Conservation (phyloP, 2,329 filamentous ascomycete genomes). For the Colletotrichum limetticola region DNA sequence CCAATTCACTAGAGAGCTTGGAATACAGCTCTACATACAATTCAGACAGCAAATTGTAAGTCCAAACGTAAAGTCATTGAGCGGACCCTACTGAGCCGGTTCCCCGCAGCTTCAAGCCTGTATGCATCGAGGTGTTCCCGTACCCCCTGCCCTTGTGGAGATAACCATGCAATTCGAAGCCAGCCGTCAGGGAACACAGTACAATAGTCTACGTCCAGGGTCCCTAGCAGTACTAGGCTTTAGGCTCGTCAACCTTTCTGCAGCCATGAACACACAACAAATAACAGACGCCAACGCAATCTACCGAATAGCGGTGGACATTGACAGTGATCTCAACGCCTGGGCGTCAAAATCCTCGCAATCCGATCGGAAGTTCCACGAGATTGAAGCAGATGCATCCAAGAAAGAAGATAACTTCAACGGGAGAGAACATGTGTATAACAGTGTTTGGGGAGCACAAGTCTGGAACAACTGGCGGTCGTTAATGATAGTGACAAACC, state of each 20-base stretch:
- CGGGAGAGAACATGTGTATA: conserved; percentile 34
- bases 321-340: background rate
- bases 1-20: conserved; percentile 38
- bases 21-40: conserved; percentile 39
- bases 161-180: conserved; percentile 14
- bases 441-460: conserved; percentile 33
- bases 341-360: background rate
- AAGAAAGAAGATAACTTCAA: conserved; percentile 7
- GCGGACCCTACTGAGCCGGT: background rate
- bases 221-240: conserved; percentile 33
- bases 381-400: background rate
- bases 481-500: conserved; percentile 32
- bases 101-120: conserved; percentile 34
- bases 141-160: conserved; percentile 25
- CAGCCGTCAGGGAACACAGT: background rate
- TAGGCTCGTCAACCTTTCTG: conserved; percentile 37
- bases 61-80: background rate
- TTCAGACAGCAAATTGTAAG: conserved; percentile 42
- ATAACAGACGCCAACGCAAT: conserved; percentile 32
- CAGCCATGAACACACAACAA: conserved; percentile 35
- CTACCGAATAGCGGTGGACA: conserved; percentile 4
- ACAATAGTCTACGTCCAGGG: background rate
- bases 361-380: background rate
- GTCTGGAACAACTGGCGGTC: conserved; percentile 40
- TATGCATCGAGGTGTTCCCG: conserved; percentile 35